Percentiles rank a stretch among this genome's conserved stretches.
phyloP scores from a whole-genome alignment of 306 rosid species.

The Begonia loranthoides region DNA sequence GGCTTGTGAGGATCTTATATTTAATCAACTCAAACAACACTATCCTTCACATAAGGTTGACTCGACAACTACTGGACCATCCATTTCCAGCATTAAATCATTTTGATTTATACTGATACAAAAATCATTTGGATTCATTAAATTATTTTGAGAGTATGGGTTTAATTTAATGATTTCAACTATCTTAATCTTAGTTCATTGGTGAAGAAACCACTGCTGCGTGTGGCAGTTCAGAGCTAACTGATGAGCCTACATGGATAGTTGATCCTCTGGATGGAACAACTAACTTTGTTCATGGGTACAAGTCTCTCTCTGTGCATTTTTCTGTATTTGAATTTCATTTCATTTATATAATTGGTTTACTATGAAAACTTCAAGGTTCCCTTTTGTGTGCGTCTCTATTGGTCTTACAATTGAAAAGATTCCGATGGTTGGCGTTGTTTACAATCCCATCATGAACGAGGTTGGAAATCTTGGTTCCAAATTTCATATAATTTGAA shows the following conservation, averaged over 20 bases:
- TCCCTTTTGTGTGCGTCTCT: constrained; percentile 91
- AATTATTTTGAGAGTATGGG: no score
- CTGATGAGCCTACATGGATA: constrained; percentile 94
- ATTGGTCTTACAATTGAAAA: constrained; percentile 88
- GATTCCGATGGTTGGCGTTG: constrained; percentile 78
- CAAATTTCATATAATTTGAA: background rate
- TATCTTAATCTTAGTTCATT: constrained; percentile 46
- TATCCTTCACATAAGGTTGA: constrained; percentile 79
- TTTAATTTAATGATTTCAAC: background rate
- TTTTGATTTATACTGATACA: no score
- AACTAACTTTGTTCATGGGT: constrained; percentile 96
- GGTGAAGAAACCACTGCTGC: constrained; percentile 99
- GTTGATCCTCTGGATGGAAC: constrained; percentile 99
- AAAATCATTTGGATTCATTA: no score
- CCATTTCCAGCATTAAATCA: no score
- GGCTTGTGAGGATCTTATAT: constrained; percentile 88
- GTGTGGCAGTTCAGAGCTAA: constrained; percentile 64
- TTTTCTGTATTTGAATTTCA: constrained; percentile 3
- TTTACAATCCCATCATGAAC: constrained; percentile 81
- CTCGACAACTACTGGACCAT: constrained; percentile 1
- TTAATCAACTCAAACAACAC: constrained; percentile 63
- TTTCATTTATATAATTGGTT: background rate
- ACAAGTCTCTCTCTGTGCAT: constrained; percentile 9
- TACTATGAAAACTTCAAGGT: constrained; percentile 29
- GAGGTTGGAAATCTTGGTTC: constrained; percentile 49